These are phyloP conservation scores for Hypomontagnella submonticulosa DNA, from an alignment of 495 filamentous ascomycete species.

Conservation along the genomic window DNA sequence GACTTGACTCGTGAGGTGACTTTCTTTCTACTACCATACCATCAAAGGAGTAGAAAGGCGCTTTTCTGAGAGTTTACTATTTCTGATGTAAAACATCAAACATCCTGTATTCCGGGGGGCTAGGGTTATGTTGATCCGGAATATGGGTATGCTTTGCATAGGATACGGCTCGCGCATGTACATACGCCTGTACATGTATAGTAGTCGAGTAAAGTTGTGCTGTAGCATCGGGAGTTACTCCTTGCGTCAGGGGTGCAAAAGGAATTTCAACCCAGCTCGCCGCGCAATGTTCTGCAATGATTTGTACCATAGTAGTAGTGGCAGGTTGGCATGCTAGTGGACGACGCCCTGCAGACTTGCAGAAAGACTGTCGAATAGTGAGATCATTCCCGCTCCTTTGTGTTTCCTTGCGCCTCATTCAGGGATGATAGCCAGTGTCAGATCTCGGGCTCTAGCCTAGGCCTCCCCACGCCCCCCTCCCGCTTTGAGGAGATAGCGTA, in stretches of 20 bases:
- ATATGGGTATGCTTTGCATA: slow-evolving; percentile 12
- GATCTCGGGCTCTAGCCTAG: not conserved
- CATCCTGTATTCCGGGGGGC: slow-evolving; percentile 8
- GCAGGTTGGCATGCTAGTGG: slow-evolving; percentile 5
- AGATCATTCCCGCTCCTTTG: slow-evolving; percentile 39
- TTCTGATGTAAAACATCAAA: slow-evolving; percentile 31
- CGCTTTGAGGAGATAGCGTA: slow-evolving; percentile 14
- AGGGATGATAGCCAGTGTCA: slow-evolving; percentile 15
- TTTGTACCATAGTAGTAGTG: no score
- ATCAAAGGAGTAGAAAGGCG: slow-evolving; percentile 14
- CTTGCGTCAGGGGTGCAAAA: slow-evolving; percentile 38
- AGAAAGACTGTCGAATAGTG: slow-evolving; percentile 19
- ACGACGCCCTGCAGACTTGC: slow-evolving; percentile 7
- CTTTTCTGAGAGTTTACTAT: slow-evolving; percentile 27
- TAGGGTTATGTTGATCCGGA: slow-evolving; percentile 20
- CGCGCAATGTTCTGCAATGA: slow-evolving; percentile 7
- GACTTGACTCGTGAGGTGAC: slow-evolving; percentile 29
- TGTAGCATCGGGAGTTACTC: slow-evolving; percentile 26
- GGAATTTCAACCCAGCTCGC: slow-evolving; percentile 21
- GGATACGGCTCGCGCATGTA: slow-evolving; percentile 16
- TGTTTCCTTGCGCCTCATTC: slow-evolving; percentile 29
- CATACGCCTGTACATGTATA: slow-evolving; percentile 2
- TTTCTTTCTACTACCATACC: slow-evolving; percentile 18
- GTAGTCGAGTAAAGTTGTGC: slow-evolving; percentile 6
- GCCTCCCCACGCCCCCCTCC: slow-evolving; percentile 17